phyloP scores from a whole-genome alignment of 495 filamentous ascomycete genomes.

The Lindgomyces ingoldianus region DNA sequence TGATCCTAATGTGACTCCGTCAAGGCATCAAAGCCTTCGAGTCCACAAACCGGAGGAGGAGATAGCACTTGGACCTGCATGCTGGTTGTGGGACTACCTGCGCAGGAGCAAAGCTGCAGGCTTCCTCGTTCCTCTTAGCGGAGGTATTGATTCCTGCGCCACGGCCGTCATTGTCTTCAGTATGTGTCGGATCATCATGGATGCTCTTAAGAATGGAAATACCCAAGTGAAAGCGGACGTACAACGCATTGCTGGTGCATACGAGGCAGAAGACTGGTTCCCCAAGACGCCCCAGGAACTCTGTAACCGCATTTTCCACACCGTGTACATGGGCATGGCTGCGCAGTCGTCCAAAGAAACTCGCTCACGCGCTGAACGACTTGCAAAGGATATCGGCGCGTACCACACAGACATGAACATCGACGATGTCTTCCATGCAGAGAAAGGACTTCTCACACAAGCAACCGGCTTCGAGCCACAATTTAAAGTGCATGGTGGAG shows the following conservation, averaged over 20 bases:
- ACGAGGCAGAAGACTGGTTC: constrained; percentile 53
- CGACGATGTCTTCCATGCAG: constrained; percentile 61
- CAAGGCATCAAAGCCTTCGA: constrained; percentile 44
- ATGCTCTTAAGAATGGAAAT: constrained; percentile 64
- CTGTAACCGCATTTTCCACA: constrained; percentile 63
- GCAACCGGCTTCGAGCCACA: constrained; percentile 59
- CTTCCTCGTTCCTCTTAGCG: constrained; percentile 55
- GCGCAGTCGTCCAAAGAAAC: constrained; percentile 72
- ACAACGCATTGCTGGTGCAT: constrained; percentile 60
- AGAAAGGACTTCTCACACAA: constrained; percentile 56
- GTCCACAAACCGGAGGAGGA: constrained; percentile 73
- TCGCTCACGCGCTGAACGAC: constrained; percentile 64
- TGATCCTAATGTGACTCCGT: constrained; percentile 38
- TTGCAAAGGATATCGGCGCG: constrained; percentile 68
- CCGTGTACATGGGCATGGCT: constrained; percentile 78
- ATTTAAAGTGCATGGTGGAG: constrained; percentile 72
- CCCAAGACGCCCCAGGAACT: constrained; percentile 53
- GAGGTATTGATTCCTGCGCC: constrained; percentile 72
- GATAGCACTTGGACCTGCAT: constrained; percentile 68
- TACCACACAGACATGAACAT: constrained; percentile 80
- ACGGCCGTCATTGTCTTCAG: constrained; percentile 66
- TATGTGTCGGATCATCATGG: constrained; percentile 56
- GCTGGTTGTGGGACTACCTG: constrained; percentile 87
- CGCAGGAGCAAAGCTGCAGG: constrained; percentile 44
- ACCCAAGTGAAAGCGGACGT: constrained; percentile 71